These are phyloP conservation scores for Guillardia theta DNA, from an alignment of 78 protist species.

Conservation along the genomic window DNA sequence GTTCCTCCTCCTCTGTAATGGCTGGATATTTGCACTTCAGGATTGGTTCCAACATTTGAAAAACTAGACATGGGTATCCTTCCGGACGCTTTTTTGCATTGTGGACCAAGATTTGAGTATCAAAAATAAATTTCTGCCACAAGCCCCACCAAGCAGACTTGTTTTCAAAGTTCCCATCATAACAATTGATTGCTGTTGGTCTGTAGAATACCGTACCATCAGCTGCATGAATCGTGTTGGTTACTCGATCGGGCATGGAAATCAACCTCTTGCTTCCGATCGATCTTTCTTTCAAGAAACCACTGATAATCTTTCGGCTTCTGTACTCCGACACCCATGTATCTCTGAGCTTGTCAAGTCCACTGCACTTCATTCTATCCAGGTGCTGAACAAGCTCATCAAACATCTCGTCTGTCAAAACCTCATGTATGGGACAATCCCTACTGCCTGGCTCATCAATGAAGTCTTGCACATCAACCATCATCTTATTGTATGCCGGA, in stretches of 20 bases:
- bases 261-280: constrained; percentile 37
- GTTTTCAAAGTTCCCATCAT: not conserved
- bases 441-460: not conserved
- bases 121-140: constrained; percentile 48
- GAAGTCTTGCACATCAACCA: not conserved
- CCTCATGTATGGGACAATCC: not conserved
- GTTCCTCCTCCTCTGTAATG: not conserved
- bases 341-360: not conserved
- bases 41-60: not conserved
- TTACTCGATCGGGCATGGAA: constrained; percentile 34
- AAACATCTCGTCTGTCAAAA: not conserved
- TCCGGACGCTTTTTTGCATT: not conserved
- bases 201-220: not conserved
- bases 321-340: not conserved
- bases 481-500: not conserved
- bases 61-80: not conserved
- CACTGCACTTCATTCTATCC: not conserved
- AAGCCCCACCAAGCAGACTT: not conserved
- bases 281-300: not conserved
- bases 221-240: constrained; percentile 15
- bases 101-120: not conserved
- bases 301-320: not conserved
- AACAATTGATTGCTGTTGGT: constrained; percentile 55
- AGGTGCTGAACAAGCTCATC: not conserved
- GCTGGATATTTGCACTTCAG: not conserved